Evolutionary conservation across 192 early-diverging fungal genomes (phyloP), one percentile per base, ranked within the genome.

Genomic region (Coemansia sp.): DNA sequence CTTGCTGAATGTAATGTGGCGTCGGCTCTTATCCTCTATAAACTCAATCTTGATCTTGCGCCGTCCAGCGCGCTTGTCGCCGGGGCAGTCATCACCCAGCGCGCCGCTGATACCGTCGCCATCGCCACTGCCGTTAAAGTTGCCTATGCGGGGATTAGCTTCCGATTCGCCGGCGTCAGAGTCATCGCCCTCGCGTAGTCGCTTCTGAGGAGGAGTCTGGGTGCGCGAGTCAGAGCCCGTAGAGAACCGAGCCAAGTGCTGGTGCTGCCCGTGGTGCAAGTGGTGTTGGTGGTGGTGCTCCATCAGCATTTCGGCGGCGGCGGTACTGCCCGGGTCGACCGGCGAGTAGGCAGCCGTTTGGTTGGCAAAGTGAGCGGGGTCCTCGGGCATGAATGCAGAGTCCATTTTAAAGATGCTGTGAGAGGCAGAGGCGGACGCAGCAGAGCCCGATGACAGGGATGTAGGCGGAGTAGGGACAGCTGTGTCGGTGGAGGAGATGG

Each of bases 31-130:
- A 72, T 95, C 95, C 44, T 93, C 89, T 44, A 97, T 97, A 61
- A 91, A 95, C 67, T 94, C 91, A 69, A 97, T 97, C 74, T 94
- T 94, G 75, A 97, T 95, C 78, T 95, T 95, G 71, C 95, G 85
- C 46, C 95, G 84, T 3, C 93, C 93, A 29, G 87, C 78, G 4
- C 88, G 85, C 73, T 90, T 90, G 56, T 82, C 81, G 29, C 26
- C 43, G 3, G 58, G 44, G 9, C 32, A 29, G 33, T 42, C 22
- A 1, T 65, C 71, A 3, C 21, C 43, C 26, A 11, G 43, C 11
- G 43, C 43, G 11, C 42, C 42, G 8, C 42, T 19, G 8, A 8
- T 9, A 11, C 43, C 43, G 6, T 46, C 43, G 9, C 43, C 43
- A 22, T 46, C 43, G 14, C 3, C 22, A 26, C 26, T 22, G 43